These are phyloP conservation scores for Fusarium incarnatum DNA, from an alignment of 2,329 filamentous ascomycete species.

Conservation along the genomic window DNA sequence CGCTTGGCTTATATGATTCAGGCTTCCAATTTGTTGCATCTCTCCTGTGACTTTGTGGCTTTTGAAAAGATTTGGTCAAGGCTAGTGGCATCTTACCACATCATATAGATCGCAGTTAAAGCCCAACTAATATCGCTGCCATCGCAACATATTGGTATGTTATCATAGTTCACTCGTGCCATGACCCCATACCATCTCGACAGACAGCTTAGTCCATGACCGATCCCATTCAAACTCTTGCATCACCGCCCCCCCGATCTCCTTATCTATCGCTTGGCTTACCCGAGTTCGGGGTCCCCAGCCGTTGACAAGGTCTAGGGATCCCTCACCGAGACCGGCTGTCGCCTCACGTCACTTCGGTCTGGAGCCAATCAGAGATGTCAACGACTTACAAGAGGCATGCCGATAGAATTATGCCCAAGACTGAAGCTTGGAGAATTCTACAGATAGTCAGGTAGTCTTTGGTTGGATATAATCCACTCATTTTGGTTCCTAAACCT, in stretches of 20 bases:
- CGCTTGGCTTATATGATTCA: neutral
- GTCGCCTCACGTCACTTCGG: conserved; percentile 9
- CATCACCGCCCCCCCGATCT: conserved; percentile 11
- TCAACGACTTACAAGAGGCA: neutral
- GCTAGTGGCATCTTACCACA: neutral
- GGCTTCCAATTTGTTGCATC: neutral
- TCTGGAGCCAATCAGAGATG: conserved; percentile 13
- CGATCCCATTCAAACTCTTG: neutral
- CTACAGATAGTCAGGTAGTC: neutral
- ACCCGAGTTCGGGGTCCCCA: conserved; percentile 12
- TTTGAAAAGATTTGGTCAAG: neutral
- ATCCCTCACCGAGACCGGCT: conserved; percentile 14
- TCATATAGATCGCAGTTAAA: neutral
- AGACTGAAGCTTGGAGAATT: neutral
- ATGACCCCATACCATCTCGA: neutral
- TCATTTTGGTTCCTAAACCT: neutral
- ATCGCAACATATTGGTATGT: neutral
- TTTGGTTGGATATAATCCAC: neutral
- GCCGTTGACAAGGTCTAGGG: conserved; percentile 10
- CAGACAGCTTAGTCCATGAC: neutral
- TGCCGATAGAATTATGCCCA: neutral
- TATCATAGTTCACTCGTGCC: neutral
- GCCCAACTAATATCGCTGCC: neutral
- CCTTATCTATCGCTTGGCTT: neutral
- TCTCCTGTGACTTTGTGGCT: neutral